Base-by-base conservation (phyloP, 1,284 basidiomycete genomes). In the Pseudozyma thailandica region DNA sequence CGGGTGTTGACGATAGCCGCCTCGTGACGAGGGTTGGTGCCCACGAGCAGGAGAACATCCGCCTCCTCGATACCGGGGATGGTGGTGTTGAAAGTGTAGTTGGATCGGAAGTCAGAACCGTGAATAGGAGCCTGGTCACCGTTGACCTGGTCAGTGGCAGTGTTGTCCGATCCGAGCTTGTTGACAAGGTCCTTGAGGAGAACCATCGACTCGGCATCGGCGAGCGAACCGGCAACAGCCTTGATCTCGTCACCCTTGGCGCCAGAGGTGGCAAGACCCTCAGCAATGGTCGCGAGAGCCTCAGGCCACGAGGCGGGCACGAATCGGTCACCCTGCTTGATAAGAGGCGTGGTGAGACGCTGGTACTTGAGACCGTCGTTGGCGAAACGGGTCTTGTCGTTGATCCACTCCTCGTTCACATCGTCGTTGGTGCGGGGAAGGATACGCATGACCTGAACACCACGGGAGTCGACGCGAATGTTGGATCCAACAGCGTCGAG, bases 401-500 rank as follows among this genome's bases (percentile, higher is more conserved):
- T 94, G 84, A 99, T 96, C 95, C 96, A 98, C 85, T 99, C 96
- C 86, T 99, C 96, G 84, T 99, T 99, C 66, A 99, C 90, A 76
- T 97, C 93, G 84, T 98, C 95, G 84, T 98, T 98, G 59, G 93
- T 91, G 78, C 91, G 89, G 3, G 96, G 96, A 82, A 96, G 93
- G 77, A 99, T 88, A 47, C 95, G 90, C 94, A 98, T 98, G 70
- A 98, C 95, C 83, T 93, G 90, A 10, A 95, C 90, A 55, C 94
- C 94, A 39, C 95, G 89, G 50, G 94, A 96, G 85, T 99, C 95
- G 65, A 98, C 88, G 52, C 94, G 91, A 83, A 99, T 97, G 85
- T 98, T 98, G 75, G 92, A 94, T 35, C 96, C 96, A 51, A 99
- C 86, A n/a, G 93, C 96, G 83, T 99, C 96, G 82, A 96, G 85